A percentile compares a stretch with the other conserved stretches of the same genome.
These are phyloP conservation scores for Aspergillus tamarii DNA, from an alignment of 2,329 filamentous ascomycete species.

Conservation along the genomic window DNA sequence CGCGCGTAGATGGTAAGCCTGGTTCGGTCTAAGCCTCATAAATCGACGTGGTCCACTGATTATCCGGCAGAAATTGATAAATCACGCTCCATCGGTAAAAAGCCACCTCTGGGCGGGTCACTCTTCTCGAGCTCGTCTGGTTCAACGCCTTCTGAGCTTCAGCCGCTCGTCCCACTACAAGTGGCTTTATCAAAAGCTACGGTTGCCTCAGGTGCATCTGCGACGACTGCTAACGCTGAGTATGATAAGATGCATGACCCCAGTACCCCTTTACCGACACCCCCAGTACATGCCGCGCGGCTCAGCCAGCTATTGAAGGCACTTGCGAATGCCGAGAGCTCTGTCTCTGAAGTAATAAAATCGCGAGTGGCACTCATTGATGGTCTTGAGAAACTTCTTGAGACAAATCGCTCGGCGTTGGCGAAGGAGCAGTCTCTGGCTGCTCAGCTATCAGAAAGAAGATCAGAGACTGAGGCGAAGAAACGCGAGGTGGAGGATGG, in stretches of 20 bases:
- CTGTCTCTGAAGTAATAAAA: slow-evolving; percentile 86
- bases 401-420: slow-evolving; percentile 71
- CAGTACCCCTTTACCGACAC: slow-evolving; percentile 68
- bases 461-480: slow-evolving; percentile 73
- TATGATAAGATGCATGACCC: slow-evolving; percentile 83
- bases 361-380: slow-evolving; percentile 76
- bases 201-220: slow-evolving; percentile 66
- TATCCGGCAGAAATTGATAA: slow-evolving; percentile 58
- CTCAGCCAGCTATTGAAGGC: slow-evolving; percentile 88
- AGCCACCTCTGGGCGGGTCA: slow-evolving; percentile 66
- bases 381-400: slow-evolving; percentile 80
- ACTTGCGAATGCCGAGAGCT: slow-evolving; percentile 83
- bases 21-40: neutral
- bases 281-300: slow-evolving; percentile 88
- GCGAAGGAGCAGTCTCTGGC: slow-evolving; percentile 69
- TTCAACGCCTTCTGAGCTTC: slow-evolving; percentile 74
- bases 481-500: slow-evolving; percentile 87
- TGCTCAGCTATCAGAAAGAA: slow-evolving; percentile 67
- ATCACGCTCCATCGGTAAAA: slow-evolving; percentile 55
- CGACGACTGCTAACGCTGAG: slow-evolving; percentile 75
- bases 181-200: slow-evolving; percentile 74
- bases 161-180: slow-evolving; percentile 73
- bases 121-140: slow-evolving; percentile 66
- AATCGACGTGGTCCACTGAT: slow-evolving; percentile 11
- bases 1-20: slow-evolving; percentile 72